phyloP scores from a whole-genome alignment of 2,329 filamentous ascomycete genomes.

The Exophiala sp. region DNA sequence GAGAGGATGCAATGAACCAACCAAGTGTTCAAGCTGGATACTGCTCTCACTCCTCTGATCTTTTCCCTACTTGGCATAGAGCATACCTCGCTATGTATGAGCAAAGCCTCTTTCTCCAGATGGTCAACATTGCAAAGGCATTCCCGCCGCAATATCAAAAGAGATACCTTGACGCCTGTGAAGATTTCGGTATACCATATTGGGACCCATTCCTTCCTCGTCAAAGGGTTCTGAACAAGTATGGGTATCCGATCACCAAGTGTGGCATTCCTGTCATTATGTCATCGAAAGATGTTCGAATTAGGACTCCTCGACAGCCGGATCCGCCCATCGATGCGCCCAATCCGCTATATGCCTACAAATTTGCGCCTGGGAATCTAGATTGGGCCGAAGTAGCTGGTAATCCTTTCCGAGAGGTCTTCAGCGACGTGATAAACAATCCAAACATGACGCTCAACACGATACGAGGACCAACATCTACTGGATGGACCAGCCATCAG shows the following conservation, averaged over 20 bases:
- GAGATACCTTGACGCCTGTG: background rate
- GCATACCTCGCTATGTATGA: constrained; percentile 67
- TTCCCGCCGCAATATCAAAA: background rate
- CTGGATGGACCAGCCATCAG: background rate
- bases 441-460: background rate
- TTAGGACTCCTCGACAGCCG: background rate
- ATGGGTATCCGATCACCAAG: background rate
- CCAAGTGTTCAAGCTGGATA: constrained; percentile 59
- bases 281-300: background rate
- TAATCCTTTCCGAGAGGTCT: background rate
- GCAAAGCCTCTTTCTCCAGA: constrained; percentile 34
- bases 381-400: background rate
- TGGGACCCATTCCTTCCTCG: constrained; percentile 41
- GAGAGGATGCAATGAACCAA: background rate
- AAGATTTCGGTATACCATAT: constrained; percentile 39
- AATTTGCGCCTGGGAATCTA: background rate
- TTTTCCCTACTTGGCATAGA: constrained; percentile 83
- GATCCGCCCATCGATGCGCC: background rate
- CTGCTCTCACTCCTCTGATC: constrained; percentile 69
- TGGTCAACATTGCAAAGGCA: background rate
- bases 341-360: background rate
- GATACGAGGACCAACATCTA: background rate
- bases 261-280: background rate
- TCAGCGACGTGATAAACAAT: background rate
- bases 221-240: constrained; percentile 33